phyloP scores from a whole-genome alignment of 495 filamentous ascomycete species.

The Niebla homalea region DNA sequence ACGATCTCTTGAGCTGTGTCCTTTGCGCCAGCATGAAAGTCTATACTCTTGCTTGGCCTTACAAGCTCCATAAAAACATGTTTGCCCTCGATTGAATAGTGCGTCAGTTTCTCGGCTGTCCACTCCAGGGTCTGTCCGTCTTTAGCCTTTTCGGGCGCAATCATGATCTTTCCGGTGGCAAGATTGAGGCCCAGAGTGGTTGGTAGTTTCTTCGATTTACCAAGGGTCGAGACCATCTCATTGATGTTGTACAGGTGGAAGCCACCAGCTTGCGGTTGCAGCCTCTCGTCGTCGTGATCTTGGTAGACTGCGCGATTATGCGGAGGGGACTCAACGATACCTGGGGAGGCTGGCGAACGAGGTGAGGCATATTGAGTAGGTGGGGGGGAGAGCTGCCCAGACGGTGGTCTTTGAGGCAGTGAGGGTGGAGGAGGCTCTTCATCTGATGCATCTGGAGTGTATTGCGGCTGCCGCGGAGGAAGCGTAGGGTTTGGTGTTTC shows the following conservation, averaged over 20 bases:
- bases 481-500: conserved; percentile 28
- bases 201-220: conserved; percentile 94
- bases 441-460: conserved; percentile 47
- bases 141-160: conserved; percentile 66
- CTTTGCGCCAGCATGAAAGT: conserved; percentile 95
- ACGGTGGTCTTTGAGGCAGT: conserved; percentile 56
- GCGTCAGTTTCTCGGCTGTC: conserved; percentile 81
- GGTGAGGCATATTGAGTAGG: conserved; percentile 39
- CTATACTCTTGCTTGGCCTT: conserved; percentile 77
- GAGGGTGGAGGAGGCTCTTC: conserved; percentile 49
- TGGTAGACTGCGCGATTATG: conserved; percentile 38
- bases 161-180: conserved; percentile 74
- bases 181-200: conserved; percentile 85
- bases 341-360: conserved; percentile 25
- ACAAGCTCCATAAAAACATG: conserved; percentile 94
- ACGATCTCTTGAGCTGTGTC: conserved; percentile 93
- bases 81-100: conserved; percentile 96
- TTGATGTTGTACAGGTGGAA: conserved; percentile 93
- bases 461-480: conserved; percentile 34
- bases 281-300: conserved; percentile 24
- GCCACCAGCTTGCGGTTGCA: conserved; percentile 49
- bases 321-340: conserved; percentile 45
- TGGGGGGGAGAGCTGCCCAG: conserved; percentile 40
- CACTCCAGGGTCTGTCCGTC: conserved; percentile 83
- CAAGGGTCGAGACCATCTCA: conserved; percentile 89